Evolutionary conservation across 306 rosid genomes (phyloP), one percentile per base, ranked within the genome.

Genomic region (Vicia faba): DNA sequence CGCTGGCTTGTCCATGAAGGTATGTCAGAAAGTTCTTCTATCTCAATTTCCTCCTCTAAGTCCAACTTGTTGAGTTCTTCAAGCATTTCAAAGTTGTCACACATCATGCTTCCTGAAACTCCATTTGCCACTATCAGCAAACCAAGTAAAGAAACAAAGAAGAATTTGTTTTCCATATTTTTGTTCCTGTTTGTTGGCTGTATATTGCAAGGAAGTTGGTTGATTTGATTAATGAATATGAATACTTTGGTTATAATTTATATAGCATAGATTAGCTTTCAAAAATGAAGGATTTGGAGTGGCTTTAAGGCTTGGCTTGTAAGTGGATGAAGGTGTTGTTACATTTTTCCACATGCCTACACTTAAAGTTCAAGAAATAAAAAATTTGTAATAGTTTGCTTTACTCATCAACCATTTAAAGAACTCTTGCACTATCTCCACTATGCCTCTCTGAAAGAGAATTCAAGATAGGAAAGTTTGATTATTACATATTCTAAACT

Each of bases 291-390:
- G 81, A 73, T 60, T 83, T 81, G 89, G 73, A 79, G 16, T 5
- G 80, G 56, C 64, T 73, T 79, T 84, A 78, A 90, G 97, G 96
- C 99, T 95, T 95, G 87, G 86, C 99, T 90, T 95, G 92, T 66
- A 95, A 95, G 99, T 79, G 89, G 82, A 88, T 87, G 88, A 86
- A 86, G 86, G 81, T 85, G 82, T 82, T 73, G 82, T 84, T 73
- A 70, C 79, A 88, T 79, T 86, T 86, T 86, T 83, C 86, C 66
- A 71, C 84, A 95, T 81, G 86, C 87, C 95, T 73, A 88, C 84
- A 74, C 97, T 91, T 95, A 78, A 91, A 95, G 99, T 84, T 64
- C 88, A 95, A 95, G 91, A 82, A 76, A 90, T 65, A 39, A 23
- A 26, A 57, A 7, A 56, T 79, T 75, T 85, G 70, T 58, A 81